Conservation (phyloP, 768 basidiomycete species). For the Sistotremastrum niveocremeum region DNA sequence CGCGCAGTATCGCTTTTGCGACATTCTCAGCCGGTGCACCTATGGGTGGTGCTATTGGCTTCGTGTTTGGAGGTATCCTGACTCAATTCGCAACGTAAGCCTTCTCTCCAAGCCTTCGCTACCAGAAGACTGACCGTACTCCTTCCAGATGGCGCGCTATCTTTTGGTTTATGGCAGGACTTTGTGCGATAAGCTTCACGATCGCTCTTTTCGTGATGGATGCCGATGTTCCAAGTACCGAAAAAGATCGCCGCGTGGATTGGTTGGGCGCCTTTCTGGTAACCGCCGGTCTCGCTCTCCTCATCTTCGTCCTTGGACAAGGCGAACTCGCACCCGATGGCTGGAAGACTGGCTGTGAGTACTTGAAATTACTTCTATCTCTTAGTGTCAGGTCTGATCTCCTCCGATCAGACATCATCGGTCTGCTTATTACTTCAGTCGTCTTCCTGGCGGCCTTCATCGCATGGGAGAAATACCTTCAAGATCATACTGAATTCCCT, state of each 20-base stretch:
- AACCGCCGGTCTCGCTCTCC: slow-evolving; percentile 51
- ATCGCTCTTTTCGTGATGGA: slow-evolving; percentile 51
- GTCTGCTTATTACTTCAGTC: slow-evolving; percentile 47
- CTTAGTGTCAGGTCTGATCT: no score
- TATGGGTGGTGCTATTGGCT: slow-evolving; percentile 61
- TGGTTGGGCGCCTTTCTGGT: slow-evolving; percentile 63
- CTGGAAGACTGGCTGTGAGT: slow-evolving; percentile 47
- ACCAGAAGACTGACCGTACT: neutral
- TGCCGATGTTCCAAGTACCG: slow-evolving; percentile 27
- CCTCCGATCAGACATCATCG: slow-evolving; percentile 47
- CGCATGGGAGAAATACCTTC: slow-evolving; percentile 53
- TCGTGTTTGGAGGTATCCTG: slow-evolving; percentile 55
- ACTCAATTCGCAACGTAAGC: slow-evolving; percentile 36
- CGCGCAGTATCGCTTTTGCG: slow-evolving; percentile 67
- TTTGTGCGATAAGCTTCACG: slow-evolving; percentile 38
- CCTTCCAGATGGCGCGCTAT: slow-evolving; percentile 49
- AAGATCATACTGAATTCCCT: slow-evolving; percentile 21
- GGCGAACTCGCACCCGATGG: slow-evolving; percentile 43
- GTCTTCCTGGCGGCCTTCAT: slow-evolving; percentile 43
- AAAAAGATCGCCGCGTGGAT: slow-evolving; percentile 41
- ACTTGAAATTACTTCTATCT: neutral
- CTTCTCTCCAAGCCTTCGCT: no score
- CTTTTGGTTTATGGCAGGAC: slow-evolving; percentile 45
- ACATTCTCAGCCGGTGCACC: slow-evolving; percentile 80
- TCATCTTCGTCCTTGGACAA: slow-evolving; percentile 63